Percentiles rank a stretch among this genome's conserved stretches.
These are phyloP conservation scores for Conoideocrella luteorostrata DNA, from an alignment of 2,329 filamentous ascomycete genomes.

Conservation along the genomic window DNA sequence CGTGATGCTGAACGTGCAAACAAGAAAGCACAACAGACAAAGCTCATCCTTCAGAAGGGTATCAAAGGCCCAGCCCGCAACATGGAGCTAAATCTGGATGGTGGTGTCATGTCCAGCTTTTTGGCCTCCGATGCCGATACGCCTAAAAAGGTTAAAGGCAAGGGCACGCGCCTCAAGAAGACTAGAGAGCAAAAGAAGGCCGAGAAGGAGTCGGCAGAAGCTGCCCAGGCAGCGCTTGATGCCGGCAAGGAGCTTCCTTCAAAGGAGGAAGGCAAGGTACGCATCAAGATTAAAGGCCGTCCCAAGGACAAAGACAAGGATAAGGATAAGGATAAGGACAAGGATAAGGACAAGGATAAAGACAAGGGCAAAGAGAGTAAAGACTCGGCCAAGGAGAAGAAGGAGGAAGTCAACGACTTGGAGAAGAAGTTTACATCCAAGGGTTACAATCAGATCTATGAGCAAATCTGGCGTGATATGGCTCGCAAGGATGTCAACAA, in stretches of 20 bases:
- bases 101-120: slow-evolving; percentile 80
- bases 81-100: slow-evolving; percentile 74
- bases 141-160: slow-evolving; percentile 47
- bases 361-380: slow-evolving; percentile 36
- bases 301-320: slow-evolving; percentile 39
- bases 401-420: slow-evolving; percentile 45
- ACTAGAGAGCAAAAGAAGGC: slow-evolving; percentile 80
- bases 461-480: slow-evolving; percentile 94
- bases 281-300: slow-evolving; percentile 56
- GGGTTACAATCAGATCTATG: slow-evolving; percentile 93
- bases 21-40: slow-evolving; percentile 88
- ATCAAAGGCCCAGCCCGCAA: slow-evolving; percentile 69
- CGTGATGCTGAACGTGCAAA: slow-evolving; percentile 84
- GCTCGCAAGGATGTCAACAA: slow-evolving; percentile 91
- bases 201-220: slow-evolving; percentile 77
- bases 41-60: slow-evolving; percentile 78
- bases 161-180: slow-evolving; percentile 73
- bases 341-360: slow-evolving; percentile 44
- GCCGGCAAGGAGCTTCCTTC: slow-evolving; percentile 63
- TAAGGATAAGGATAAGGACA: slow-evolving; percentile 29
- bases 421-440: slow-evolving; percentile 74
- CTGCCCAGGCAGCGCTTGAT: slow-evolving; percentile 77
- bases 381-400: slow-evolving; percentile 46
- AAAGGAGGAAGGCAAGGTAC: slow-evolving; percentile 54
- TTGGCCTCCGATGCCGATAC: slow-evolving; percentile 56